Percentiles rank a stretch among this genome's conserved stretches.
Evolutionary conservation across 169 alveolate species (phyloP).

Genomic region (Plasmodium inui): DNA sequence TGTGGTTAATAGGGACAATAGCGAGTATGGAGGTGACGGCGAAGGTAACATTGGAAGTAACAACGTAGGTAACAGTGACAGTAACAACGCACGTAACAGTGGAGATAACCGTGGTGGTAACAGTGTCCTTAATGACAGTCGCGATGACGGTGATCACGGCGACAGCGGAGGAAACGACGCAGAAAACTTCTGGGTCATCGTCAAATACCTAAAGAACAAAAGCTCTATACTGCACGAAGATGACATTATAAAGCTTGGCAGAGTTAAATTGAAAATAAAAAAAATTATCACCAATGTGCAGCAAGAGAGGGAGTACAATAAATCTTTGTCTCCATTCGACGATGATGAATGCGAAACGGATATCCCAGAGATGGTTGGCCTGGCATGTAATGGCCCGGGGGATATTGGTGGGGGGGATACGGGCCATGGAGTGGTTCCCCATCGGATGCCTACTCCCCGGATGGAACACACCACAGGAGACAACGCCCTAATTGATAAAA

Average conservation of each 20-base stretch:
- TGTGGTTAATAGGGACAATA: background rate
- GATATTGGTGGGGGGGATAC: too few relatives aligned
- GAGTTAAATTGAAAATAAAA: slow-evolving; percentile 81
- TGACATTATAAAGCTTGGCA: slow-evolving; percentile 79
- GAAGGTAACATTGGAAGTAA: slow-evolving; percentile 17
- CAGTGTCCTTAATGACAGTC: background rate
- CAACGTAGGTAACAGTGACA: background rate
- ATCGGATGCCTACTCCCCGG: background rate
- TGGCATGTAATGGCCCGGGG: too few relatives aligned
- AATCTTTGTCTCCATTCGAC: slow-evolving; percentile 62
- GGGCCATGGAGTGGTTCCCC: background rate
- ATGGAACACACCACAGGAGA: background rate
- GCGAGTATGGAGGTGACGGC: background rate
- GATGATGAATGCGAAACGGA: slow-evolving; percentile 81
- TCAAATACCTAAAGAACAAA: slow-evolving; percentile 74
- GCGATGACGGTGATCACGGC: background rate
- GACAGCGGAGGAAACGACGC: slow-evolving; percentile 6
- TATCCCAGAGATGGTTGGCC: slow-evolving; percentile 74
- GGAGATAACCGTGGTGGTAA: background rate
- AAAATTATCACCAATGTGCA: slow-evolving; percentile 75
- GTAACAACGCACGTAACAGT: background rate
- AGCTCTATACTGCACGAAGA: slow-evolving; percentile 78
- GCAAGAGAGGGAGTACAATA: slow-evolving; percentile 75
- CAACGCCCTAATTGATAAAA: background rate
- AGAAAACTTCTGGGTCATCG: slow-evolving; percentile 79